A percentile compares a stretch with the other conserved stretches of the same genome.
Evolutionary conservation across 1,139 yeast genomes (phyloP).

Genomic region (Yamadazyma jaroonii): DNA sequence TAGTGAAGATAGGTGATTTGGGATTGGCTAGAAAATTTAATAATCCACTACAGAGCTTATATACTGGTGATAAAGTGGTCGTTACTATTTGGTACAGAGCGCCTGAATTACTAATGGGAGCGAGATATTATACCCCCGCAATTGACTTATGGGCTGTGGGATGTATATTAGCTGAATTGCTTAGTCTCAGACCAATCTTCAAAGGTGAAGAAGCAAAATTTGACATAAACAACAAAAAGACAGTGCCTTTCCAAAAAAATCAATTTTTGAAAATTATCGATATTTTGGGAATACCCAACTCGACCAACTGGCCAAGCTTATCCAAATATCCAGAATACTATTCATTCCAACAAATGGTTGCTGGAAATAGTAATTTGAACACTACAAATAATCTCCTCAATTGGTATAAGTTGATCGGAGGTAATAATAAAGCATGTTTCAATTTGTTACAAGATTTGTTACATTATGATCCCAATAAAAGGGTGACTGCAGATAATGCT

Average conservation of each 20-base stretch:
- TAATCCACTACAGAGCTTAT: constrained; percentile 84
- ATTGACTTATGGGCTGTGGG: constrained; percentile 98
- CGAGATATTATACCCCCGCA: constrained; percentile 92
- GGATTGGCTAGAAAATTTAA: constrained; percentile 92
- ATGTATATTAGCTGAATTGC: constrained; percentile 87
- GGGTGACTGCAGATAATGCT: constrained; percentile 72
- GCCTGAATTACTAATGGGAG: constrained; percentile 87
- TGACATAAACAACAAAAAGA: constrained; percentile 75
- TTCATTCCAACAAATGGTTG: constrained; percentile 54
- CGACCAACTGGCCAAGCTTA: constrained; percentile 73
- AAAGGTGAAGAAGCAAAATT: constrained; percentile 98
- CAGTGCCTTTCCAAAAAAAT: constrained; percentile 89
- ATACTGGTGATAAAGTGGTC: constrained; percentile 94
- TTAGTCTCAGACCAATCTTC: constrained; percentile 87
- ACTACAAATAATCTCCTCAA: constrained; percentile 52
- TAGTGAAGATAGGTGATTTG: constrained; percentile 91
- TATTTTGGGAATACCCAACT: constrained; percentile 83
- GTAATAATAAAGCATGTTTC: constrained; percentile 65
- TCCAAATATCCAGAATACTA: constrained; percentile 81
- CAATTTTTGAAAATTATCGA: constrained; percentile 90
- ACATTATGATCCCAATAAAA: constrained; percentile 78
- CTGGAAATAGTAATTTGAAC: constrained; percentile 42
- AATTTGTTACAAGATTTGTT: constrained; percentile 62
- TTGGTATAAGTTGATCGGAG: constrained; percentile 86
- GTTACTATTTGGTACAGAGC: constrained; percentile 99